These are phyloP conservation scores for Immersiporthe knoxdaviesiana DNA, from an alignment of 2,329 filamentous ascomycete species.

Conservation along the genomic window DNA sequence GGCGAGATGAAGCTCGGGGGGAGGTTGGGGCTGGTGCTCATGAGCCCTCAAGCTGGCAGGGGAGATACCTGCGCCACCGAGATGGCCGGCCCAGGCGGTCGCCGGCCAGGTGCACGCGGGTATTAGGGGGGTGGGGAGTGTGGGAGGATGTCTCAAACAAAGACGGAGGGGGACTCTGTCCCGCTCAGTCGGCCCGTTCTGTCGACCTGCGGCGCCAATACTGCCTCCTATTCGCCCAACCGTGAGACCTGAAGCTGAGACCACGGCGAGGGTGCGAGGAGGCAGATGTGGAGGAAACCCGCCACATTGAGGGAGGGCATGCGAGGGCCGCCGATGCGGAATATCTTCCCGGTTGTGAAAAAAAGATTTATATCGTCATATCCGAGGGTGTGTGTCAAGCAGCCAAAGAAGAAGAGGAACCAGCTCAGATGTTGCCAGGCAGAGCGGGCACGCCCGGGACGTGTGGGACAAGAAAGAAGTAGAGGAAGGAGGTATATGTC, in stretches of 20 bases:
- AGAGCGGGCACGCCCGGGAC: slow-evolving; percentile 15
- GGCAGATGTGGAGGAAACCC: slow-evolving; percentile 17
- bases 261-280: slow-evolving; percentile 25
- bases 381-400: neutral
- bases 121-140: slow-evolving; percentile 19
- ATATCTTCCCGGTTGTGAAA: neutral
- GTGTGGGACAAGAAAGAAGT: slow-evolving; percentile 15
- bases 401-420: slow-evolving; percentile 15
- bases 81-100: slow-evolving; percentile 26
- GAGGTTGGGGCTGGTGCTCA: slow-evolving; percentile 14
- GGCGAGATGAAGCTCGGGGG: neutral
- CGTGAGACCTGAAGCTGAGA: slow-evolving; percentile 19
- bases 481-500: slow-evolving; percentile 1
- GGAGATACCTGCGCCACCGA: slow-evolving; percentile 18
- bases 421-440: slow-evolving; percentile 19
- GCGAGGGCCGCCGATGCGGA: neutral
- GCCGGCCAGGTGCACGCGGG: slow-evolving; percentile 24
- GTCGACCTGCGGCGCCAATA: slow-evolving; percentile 12
- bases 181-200: slow-evolving; percentile 5
- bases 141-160: slow-evolving; percentile 24
- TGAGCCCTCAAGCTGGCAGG: slow-evolving; percentile 14
- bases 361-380: neutral
- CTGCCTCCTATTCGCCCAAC: slow-evolving; percentile 20
- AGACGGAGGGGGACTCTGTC: neutral
- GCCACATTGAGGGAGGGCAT: slow-evolving; percentile 28